Evolutionary conservation across 1,284 basidiomycete species (phyloP), one percentile per base, ranked within the genome.

Genomic region (Ganoderma resinaceum): DNA sequence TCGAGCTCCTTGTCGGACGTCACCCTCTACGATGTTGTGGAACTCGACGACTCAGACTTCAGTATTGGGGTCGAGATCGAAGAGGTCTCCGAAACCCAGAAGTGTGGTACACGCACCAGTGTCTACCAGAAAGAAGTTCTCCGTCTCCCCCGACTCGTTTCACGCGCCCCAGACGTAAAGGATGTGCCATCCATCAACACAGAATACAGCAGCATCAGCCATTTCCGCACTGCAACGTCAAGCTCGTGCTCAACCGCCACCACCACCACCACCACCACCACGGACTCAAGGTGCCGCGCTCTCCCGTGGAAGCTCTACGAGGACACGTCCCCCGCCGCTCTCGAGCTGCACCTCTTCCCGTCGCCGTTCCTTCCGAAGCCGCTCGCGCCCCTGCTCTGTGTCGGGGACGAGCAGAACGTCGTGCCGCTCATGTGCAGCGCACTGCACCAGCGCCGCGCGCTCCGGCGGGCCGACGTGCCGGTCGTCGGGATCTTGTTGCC

Each of bases 401-500:
- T 53, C 3, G 66, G 61, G 20, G 55, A 67, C 46, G 66, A 63
- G 26, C 18, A 23, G 33, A 46, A 63, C 35, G 40, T 67, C 43
- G 37, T 63, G 14, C 66, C 57, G 26, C 66, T 67, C 62, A 67
- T 67, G 62, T 67, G 66, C 35, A 60, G 57, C 46, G 57, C 57
- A 9, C 57, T 67, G 23, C 62, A 67, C 26, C 66, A 67, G 58
- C 57, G 66, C 16, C 62, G 38, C 3, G 66, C 57, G 14, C 62
- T 67, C 11, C 43, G 60, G 62, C 62, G 62, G 9, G 2, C 43
- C 43, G 61, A 58, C 20, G 42, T 23, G 16, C 61, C 66, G 3
- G 57, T 63, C 0, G 66, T 67, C 18, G 66, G 66, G 18, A 40
- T 67, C 23, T 38, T 67, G 42, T n/a, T 63, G 14, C 66, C 62